Conservation (phyloP, 1,139 yeast genomes). For the Lodderomyces jiufengensis region DNA sequence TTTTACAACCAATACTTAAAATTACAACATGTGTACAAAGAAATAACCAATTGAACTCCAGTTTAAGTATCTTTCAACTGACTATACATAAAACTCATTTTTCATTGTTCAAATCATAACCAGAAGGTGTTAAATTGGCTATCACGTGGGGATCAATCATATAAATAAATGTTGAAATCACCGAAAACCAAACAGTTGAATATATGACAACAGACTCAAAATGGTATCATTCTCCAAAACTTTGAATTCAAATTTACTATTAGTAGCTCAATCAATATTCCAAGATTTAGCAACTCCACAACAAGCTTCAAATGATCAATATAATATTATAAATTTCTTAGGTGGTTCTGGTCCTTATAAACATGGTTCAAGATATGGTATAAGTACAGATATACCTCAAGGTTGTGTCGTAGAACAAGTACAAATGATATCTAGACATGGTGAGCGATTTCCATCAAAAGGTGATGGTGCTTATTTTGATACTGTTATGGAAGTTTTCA, state of each 20-base stretch:
- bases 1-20: too few relatives aligned
- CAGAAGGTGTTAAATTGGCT: neutral
- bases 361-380: slow-evolving; percentile 44
- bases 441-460: slow-evolving; percentile 61
- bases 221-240: slow-evolving; percentile 31
- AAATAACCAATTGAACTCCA: too few relatives aligned
- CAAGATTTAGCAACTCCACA: slow-evolving; percentile 35
- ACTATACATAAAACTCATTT: too few relatives aligned
- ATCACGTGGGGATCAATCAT: neutral
- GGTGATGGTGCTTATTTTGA: slow-evolving; percentile 24
- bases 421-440: slow-evolving; percentile 62
- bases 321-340: slow-evolving; percentile 40
- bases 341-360: slow-evolving; percentile 50
- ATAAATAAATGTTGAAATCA: neutral
- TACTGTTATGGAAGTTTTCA: slow-evolving; percentile 19
- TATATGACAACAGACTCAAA: neutral
- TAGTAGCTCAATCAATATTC: slow-evolving; percentile 25
- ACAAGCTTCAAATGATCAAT: slow-evolving; percentile 37
- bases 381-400: slow-evolving; percentile 45
- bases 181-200: too few relatives aligned
- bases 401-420: slow-evolving; percentile 61
- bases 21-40: too few relatives aligned
- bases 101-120: too few relatives aligned
- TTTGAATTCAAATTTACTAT: slow-evolving; percentile 27
- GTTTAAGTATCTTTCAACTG: too few relatives aligned